A percentile compares a stretch with the other conserved stretches of the same genome.
phyloP scores from a whole-genome alignment of 441 rosid genomes.

The Erodium texanum region DNA sequence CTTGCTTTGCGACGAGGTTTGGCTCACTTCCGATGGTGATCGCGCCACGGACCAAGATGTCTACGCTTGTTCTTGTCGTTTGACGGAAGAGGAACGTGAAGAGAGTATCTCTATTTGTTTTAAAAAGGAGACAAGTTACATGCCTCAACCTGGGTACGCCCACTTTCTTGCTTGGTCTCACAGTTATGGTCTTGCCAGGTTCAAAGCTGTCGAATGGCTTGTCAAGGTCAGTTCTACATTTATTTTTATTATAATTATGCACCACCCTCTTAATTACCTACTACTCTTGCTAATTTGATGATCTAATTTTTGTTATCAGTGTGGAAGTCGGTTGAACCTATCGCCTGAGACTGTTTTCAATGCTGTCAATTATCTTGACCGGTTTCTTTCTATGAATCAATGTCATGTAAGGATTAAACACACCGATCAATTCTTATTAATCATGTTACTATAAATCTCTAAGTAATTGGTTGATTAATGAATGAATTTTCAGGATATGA shows the following conservation, averaged over 20 bases:
- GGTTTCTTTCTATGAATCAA: constrained; percentile 46
- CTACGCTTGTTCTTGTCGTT: constrained; percentile 19
- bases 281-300: no score
- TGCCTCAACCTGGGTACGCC: constrained; percentile 35
- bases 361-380: constrained; percentile 62
- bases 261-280: no score
- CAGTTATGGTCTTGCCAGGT: constrained; percentile 31
- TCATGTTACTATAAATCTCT: no score
- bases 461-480: no score
- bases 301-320: no score
- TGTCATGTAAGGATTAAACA: constrained; percentile 38
- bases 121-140: constrained; percentile 42
- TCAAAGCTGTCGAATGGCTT: constrained; percentile 48
- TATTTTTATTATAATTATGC: no score
- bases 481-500: constrained; percentile 38
- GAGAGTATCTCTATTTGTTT: constrained; percentile 28
- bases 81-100: constrained; percentile 34
- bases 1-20: constrained; percentile 66
- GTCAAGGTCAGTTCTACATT: constrained; percentile 38
- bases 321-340: constrained; percentile 42
- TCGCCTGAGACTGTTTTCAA: constrained; percentile 43
- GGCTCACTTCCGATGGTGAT: constrained; percentile 25
- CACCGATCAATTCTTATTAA: no score
- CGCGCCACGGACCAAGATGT: no score
- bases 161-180: constrained; percentile 25